Conservation (phyloP, 139 green algal species). For the Tetraselmis chui region DNA sequence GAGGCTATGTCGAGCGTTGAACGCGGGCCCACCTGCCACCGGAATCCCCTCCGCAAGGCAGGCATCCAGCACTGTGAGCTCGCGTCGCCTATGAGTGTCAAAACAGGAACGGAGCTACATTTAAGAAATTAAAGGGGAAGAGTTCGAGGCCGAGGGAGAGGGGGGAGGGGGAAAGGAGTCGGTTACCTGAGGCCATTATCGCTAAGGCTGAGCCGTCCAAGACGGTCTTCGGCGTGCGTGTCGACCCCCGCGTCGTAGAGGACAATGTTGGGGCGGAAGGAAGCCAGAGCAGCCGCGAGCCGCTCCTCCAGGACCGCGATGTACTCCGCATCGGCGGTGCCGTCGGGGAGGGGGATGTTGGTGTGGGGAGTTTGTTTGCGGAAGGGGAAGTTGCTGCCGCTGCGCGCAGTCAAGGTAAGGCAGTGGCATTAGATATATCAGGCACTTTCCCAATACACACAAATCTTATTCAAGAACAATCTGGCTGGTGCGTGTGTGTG, state of each 20-base stretch:
- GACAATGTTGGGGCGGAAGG: conserved; percentile 67
- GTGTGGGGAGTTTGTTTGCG: conserved; percentile 64
- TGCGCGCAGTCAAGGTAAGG: no score
- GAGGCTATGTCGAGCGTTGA: neutral
- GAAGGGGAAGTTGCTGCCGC: conserved; percentile 74
- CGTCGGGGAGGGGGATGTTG: conserved; percentile 67
- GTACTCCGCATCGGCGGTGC: conserved; percentile 53
- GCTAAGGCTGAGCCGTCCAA: conserved; percentile 60
- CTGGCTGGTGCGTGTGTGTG: no score
- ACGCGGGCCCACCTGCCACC: neutral
- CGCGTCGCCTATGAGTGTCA: neutral
- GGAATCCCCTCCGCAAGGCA: neutral
- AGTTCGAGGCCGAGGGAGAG: no score
- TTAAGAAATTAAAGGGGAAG: no score
- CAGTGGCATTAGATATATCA: no score
- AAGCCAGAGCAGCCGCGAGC: conserved; percentile 41
- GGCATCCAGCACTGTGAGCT: neutral
- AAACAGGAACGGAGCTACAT: no score
- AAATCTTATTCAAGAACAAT: no score
- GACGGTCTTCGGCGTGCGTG: conserved; percentile 53
- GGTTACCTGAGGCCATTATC: conserved; percentile 52
- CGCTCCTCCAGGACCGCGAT: conserved; percentile 28
- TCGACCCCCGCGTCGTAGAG: conserved; percentile 86
- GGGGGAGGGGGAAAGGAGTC: no score
- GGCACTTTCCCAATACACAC: no score